A percentile compares a stretch with the other conserved stretches of the same genome.
Conservation (phyloP, 2,329 filamentous ascomycete genomes). For the Alternaria dauci region DNA sequence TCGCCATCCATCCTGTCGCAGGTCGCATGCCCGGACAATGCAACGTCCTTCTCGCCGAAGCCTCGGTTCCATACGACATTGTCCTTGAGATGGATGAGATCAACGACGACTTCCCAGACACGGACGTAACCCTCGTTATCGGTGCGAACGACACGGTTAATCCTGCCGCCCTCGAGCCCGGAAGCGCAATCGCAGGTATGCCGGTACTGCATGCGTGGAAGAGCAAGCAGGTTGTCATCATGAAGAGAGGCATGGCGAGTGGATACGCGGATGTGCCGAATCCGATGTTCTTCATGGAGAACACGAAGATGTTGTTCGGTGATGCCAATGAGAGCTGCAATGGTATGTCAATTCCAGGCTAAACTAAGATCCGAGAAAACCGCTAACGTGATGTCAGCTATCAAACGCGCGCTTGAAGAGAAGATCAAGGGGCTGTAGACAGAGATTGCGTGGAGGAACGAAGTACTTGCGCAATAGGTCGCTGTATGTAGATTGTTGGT, state of each 20-base stretch:
- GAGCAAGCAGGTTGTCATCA: constrained; percentile 89
- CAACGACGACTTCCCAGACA: constrained; percentile 88
- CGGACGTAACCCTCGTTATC: constrained; percentile 86
- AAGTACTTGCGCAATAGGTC: not conserved
- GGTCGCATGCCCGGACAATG: constrained; percentile 94
- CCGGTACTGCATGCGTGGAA: constrained; percentile 93
- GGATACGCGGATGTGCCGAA: constrained; percentile 93
- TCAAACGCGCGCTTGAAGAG: constrained; percentile 49
- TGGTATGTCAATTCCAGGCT: constrained; percentile 50
- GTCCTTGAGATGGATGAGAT: constrained; percentile 97
- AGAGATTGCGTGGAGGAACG: not conserved
- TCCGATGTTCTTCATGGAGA: constrained; percentile 92
- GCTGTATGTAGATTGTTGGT: not conserved
- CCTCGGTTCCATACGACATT: constrained; percentile 88
- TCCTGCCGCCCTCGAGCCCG: constrained; percentile 84
- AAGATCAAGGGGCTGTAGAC: constrained; percentile 42
- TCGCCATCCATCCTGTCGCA: constrained; percentile 89
- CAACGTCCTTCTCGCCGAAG: constrained; percentile 88
- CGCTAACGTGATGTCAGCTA: constrained; percentile 39
- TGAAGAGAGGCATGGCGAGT: constrained; percentile 90
- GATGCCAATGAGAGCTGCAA: constrained; percentile 87
- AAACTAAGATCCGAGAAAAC: not conserved
- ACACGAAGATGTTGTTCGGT: constrained; percentile 90
- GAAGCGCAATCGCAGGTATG: constrained; percentile 89
- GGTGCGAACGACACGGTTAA: constrained; percentile 95